Percentiles rank a stretch among this genome's conserved stretches.
Evolutionary conservation across 2,329 filamentous ascomycete genomes (phyloP).

Genomic region (Dryadomyces quercivorus): DNA sequence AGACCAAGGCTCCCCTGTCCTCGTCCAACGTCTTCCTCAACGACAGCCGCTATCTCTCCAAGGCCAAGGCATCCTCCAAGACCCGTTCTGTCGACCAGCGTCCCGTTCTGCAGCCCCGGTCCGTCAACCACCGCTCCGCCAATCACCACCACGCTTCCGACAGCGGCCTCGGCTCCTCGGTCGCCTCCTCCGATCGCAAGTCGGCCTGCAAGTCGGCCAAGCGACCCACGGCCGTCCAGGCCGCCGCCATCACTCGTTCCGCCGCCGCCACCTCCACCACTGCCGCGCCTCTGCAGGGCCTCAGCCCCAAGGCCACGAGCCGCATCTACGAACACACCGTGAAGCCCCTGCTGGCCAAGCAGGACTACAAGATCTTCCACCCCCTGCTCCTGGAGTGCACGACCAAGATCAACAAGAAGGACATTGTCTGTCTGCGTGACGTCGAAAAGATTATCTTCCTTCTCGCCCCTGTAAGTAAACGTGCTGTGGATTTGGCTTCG

Average conservation of each 20-base stretch:
- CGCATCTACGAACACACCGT: conserved; percentile 73
- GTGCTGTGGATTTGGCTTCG: conserved; percentile 37
- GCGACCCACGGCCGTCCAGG: conserved; percentile 23
- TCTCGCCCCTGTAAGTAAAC: conserved; percentile 78
- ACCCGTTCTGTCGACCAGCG: conserved; percentile 23
- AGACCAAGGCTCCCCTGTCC: conserved; percentile 17
- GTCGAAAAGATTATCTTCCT: conserved; percentile 89
- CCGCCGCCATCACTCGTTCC: conserved; percentile 50
- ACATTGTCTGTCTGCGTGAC: conserved; percentile 84
- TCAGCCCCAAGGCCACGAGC: conserved; percentile 58
- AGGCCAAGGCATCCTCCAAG: conserved; percentile 40
- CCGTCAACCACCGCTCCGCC: conserved; percentile 34
- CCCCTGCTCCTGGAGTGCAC: conserved; percentile 68
- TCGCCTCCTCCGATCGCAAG: conserved; percentile 51
- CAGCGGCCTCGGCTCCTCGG: conserved; percentile 77
- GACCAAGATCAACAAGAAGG: conserved; percentile 65
- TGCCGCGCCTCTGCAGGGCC: conserved; percentile 39
- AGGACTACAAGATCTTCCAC: conserved; percentile 67
- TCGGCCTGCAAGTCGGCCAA: conserved; percentile 28
- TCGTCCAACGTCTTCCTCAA: conserved; percentile 26
- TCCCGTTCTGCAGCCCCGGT: conserved; percentile 38
- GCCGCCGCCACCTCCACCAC: conserved; percentile 34
- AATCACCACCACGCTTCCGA: conserved; percentile 62
- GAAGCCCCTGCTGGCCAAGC: conserved; percentile 62
- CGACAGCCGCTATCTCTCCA: conserved; percentile 29